A percentile compares a stretch with the other conserved stretches of the same genome.
Conservation (phyloP, 2,329 filamentous ascomycete genomes). For the Gnomoniopsis smithogilvyi region DNA sequence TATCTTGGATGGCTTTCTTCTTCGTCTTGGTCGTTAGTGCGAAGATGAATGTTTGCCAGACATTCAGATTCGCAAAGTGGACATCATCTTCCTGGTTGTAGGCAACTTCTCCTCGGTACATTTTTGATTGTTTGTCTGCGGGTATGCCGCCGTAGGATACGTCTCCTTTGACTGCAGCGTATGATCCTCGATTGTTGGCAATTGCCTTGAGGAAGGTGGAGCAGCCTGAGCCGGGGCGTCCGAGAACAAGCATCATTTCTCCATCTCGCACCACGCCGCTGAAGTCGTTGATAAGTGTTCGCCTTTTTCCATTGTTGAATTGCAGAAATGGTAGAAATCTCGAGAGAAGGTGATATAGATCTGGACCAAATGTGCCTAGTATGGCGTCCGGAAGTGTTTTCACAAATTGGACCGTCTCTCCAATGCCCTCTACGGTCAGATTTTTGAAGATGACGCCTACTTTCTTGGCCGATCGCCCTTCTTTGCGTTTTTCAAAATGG, state of each 20-base stretch:
- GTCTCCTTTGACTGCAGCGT: slow-evolving; percentile 61
- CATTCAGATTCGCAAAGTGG: slow-evolving; percentile 61
- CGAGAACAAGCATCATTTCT: slow-evolving; percentile 56
- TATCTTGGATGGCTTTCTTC: slow-evolving; percentile 58
- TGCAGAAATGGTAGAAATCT: slow-evolving; percentile 31
- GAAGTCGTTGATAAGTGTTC: slow-evolving; percentile 45
- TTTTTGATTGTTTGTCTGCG: slow-evolving; percentile 42
- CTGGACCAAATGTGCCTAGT: slow-evolving; percentile 75
- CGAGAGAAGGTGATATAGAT: slow-evolving; percentile 64
- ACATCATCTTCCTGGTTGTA: slow-evolving; percentile 62
- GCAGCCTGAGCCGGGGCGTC: slow-evolving; percentile 56
- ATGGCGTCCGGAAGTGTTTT: slow-evolving; percentile 72
- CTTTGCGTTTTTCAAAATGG: slow-evolving; percentile 69
- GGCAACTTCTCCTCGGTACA: slow-evolving; percentile 60
- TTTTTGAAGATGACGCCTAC: slow-evolving; percentile 76
- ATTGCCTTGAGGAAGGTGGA: slow-evolving; percentile 59
- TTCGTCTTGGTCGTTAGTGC: slow-evolving; percentile 63
- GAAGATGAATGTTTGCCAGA: slow-evolving; percentile 65
- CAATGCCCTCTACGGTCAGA: slow-evolving; percentile 70
- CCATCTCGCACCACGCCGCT: slow-evolving; percentile 53
- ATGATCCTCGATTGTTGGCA: slow-evolving; percentile 65
- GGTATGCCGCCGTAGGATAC: slow-evolving; percentile 57
- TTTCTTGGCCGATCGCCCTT: slow-evolving; percentile 68
- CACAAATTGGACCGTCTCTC: slow-evolving; percentile 64
- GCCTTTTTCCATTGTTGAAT: slow-evolving; percentile 3